Evolutionary conservation across 805 yeast genomes (phyloP), one percentile per base, ranked within the genome.

Genomic region (Metschnikowia dekortorum): DNA sequence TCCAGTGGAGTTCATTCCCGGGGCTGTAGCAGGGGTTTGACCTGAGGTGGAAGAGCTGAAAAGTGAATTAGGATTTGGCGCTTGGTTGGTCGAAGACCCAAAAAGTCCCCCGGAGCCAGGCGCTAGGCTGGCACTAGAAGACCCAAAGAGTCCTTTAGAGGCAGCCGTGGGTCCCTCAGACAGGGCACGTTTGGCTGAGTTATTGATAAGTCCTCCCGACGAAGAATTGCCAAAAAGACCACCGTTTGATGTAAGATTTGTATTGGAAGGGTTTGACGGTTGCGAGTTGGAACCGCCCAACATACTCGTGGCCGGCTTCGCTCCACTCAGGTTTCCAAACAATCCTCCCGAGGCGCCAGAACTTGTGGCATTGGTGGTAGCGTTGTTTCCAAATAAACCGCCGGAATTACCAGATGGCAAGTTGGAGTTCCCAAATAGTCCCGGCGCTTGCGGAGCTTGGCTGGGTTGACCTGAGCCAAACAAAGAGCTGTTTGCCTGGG

Each of bases 61-160:
- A 62, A 68, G n/a, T 67, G 75, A 11, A 18, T 45, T 47, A 9
- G 40, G 29, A 2, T 30, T 16, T 11, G 45, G 39, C 4, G 34
- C 14, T 13, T 33, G 31, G n/a, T 31, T 28, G 30, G 39, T 8
- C 3, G 49, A 33, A 32, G 41, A 38, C 16, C 52, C 48, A 39
- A 49, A 46, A 14, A 40, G 52, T 13, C 46, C 46, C 11, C 42
- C 40, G 16, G 44, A 34, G 18, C 46, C 39, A n/a, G 35, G 35
- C 6, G 30, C 35, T 14, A 37, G 6, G 31, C 39, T 49, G 44
- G 42, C 26, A 22, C 22, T 5, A 22, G 22, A 22, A 22, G 22
- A 22, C 22, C 22, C 22, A 31, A 39, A 46, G n/a, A 43, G 46
- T 22, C 44, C 44, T 11, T 36, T 36, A 18, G 42, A 28, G 28